Percentiles rank a stretch among this genome's conserved stretches.
Evolutionary conservation across 108 stramenopile species (phyloP).

Genomic region (Poteriospumella lacustris): DNA sequence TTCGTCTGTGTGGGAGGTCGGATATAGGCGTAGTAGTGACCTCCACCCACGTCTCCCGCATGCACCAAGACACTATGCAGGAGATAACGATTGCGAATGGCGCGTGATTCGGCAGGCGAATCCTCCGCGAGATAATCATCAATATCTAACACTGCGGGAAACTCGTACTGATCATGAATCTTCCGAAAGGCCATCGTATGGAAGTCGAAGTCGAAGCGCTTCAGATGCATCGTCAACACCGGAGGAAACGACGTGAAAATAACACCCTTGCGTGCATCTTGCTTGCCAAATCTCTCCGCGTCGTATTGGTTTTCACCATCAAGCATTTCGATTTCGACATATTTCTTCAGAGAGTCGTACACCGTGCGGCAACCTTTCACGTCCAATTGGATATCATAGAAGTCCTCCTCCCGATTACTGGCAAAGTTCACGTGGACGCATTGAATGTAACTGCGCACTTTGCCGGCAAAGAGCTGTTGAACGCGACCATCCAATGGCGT

Average conservation of each 20-base stretch:
- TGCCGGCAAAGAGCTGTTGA: conserved; percentile 44
- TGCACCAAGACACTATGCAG: conserved; percentile 53
- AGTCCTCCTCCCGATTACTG: conserved; percentile 45
- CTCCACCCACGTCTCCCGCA: conserved; percentile 47
- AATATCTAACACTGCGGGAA: conserved; percentile 25
- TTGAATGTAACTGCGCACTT: conserved; percentile 38
- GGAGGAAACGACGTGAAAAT: conserved; percentile 34
- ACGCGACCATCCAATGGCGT: conserved; percentile 45
- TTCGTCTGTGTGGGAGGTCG: conserved; percentile 27
- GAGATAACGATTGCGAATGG: conserved; percentile 16
- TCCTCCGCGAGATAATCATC: background rate
- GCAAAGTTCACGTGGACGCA: conserved; percentile 43
- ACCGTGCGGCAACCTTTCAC: conserved; percentile 49
- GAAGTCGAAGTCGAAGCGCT: conserved; percentile 46
- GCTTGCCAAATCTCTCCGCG: conserved; percentile 30
- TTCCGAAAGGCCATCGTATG: conserved; percentile 12
- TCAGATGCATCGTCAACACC: conserved; percentile 47
- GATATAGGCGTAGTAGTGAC: conserved; percentile 56
- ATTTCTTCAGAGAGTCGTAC: conserved; percentile 43
- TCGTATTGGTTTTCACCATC: conserved; percentile 48
- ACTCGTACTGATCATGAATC: conserved; percentile 26
- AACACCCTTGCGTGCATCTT: conserved; percentile 36
- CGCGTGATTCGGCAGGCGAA: background rate
- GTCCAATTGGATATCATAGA: conserved; percentile 53
- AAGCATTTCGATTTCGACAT: conserved; percentile 44